Evolutionary conservation across 768 basidiomycete genomes (phyloP).

Genomic region (Pleurotus platypus): DNA sequence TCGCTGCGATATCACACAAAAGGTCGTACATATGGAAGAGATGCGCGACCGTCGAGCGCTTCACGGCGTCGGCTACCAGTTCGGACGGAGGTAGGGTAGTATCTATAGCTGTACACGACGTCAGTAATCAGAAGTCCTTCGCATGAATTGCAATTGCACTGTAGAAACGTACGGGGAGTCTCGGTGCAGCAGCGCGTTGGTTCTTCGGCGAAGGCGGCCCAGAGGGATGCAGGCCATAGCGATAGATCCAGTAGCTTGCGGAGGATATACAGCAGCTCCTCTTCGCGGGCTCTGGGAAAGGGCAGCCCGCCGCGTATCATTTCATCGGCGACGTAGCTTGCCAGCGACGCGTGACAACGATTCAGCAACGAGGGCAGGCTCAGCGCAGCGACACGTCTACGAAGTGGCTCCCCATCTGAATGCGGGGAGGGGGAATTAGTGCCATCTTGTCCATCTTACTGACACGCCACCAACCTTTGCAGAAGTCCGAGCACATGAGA

Average conservation of each 20-base stretch:
- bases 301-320: constrained; percentile 83
- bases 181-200: constrained; percentile 50
- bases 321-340: constrained; percentile 81
- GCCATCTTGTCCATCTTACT: no score
- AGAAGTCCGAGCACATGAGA: constrained; percentile 67
- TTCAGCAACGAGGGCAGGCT: constrained; percentile 69
- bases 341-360: constrained; percentile 68
- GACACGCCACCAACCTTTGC: constrained; percentile 41
- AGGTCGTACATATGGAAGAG: constrained; percentile 85
- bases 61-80: constrained; percentile 67
- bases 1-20: constrained; percentile 75
- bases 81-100: constrained; percentile 41
- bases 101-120: constrained; percentile 33
- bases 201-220: constrained; percentile 69
- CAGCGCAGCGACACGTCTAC: constrained; percentile 69
- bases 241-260: constrained; percentile 68
- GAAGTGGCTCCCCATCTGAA: constrained; percentile 56
- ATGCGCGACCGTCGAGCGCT: constrained; percentile 75
- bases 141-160: neutral
- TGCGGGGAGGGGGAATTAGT: neutral
- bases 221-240: constrained; percentile 74
- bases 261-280: constrained; percentile 84
- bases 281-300: constrained; percentile 83
- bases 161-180: constrained; percentile 50
- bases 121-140: neutral